Conservation (phyloP, 192 early-diverging fungal genomes). For the Funneliformis mosseae region DNA sequence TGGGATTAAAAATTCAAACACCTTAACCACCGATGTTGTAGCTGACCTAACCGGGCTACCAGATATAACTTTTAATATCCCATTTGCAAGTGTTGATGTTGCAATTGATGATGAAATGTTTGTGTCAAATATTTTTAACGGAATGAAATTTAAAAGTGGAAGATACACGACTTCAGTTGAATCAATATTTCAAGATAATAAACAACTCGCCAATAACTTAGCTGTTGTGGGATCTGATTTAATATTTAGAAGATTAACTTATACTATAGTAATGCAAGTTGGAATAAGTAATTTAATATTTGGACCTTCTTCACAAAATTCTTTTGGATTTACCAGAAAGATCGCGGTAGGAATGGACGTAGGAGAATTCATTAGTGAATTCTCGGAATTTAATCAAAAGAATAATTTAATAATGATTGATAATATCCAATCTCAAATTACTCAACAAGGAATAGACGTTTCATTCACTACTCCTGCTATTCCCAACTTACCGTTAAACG, state of each 20-base stretch:
- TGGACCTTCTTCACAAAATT: not conserved
- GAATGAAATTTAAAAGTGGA: not conserved
- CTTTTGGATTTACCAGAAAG: not conserved
- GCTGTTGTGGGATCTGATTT: not conserved
- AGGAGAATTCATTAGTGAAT: not conserved
- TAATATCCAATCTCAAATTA: not conserved
- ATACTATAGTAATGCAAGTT: not conserved
- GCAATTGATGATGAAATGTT: not conserved
- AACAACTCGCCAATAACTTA: not conserved
- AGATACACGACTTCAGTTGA: not conserved
- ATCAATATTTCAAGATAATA: not conserved
- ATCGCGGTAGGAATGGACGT: not conserved
- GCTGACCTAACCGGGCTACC: not conserved
- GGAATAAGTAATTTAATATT: constrained; percentile 3
- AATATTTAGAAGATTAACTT: not conserved
- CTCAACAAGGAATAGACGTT: not conserved
- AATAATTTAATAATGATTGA: not conserved
- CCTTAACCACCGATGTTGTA: not conserved
- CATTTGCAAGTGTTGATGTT: not conserved
- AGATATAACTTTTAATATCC: not conserved
- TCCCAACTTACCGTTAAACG: not conserved
- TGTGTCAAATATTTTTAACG: not conserved
- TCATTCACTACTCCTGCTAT: not conserved
- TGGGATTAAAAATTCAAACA: not conserved
- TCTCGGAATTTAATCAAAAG: not conserved